Evolutionary conservation across 768 basidiomycete genomes (phyloP), one percentile per base, ranked within the genome.

Genomic region (Psilocybe azurescens): DNA sequence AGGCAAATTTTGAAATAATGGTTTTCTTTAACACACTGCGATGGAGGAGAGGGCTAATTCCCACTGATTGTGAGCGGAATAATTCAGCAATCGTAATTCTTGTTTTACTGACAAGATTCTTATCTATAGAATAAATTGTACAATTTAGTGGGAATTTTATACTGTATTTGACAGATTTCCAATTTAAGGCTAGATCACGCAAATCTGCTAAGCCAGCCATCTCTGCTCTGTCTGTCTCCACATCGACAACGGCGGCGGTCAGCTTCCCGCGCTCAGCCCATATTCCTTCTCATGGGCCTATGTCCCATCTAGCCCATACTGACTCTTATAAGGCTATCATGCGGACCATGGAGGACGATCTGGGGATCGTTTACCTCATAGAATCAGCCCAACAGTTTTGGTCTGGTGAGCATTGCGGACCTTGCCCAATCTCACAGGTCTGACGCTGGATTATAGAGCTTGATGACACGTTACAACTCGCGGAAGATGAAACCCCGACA

Each of bases 341-440:
- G 14, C 72, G 81, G n/a, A 69, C 77, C 24, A 79, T 83, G 78
- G 82, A 88, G 71, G 90, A 91, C 66, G 85, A 86, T 48, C 79
- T 91, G n/a, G 91, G 89, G 32, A 90, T 94, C 62, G 86, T 89
- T 28, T 95, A 94, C 75, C 82, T 90, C 62, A 89, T 95, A 66
- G 88, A 91, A 65, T 90, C 86, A 59, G 86, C 91, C 48, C 92
- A 91, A 65, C 92, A 95, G 74, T 95, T 95, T 74, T 95, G 94
- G 93, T 89, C 91, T 68, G 93, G 93, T 94, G 70, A 65, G 90
- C 70, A 29, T 20, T 41, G 24, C 36, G 10, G 39, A 50, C 54
- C 30, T 55, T 47, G 33, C 49, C 24, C 28, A 38, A 44, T 44
- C 59, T 59, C 32, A 51, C 54, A 11, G 28, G 10, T 39, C 24